Evolutionary conservation across 768 basidiomycete genomes (phyloP), one percentile per base, ranked within the genome.

Genomic region (Cystobasidiopsis lactophilus): DNA sequence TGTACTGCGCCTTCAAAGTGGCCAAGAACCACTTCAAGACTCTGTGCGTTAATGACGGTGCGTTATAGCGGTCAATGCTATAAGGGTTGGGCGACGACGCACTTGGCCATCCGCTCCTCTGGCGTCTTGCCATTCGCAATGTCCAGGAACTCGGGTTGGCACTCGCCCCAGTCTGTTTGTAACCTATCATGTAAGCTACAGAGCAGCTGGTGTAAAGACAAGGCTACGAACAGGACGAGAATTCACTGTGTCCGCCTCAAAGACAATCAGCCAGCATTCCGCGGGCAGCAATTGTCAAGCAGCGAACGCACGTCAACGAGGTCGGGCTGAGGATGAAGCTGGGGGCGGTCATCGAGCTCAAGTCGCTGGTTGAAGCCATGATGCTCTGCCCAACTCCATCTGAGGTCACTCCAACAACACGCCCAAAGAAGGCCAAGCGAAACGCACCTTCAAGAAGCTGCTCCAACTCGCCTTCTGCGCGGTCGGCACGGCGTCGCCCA

Each of bases 91-190:
- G n/a, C n/a, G n/a, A n/a, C n/a, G n/a, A n/a, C n/a, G n/a, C n/a
- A n/a, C n/a, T n/a, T n/a, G n/a, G n/a, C n/a, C 2, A 78, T 73
- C 47, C 88, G 73, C 2, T 78, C 77, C 65, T 88, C 79, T 29
- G 77, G 75, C 13, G 75, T 76, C 63, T 71, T 72, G 3, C 78
- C 85, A 59, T 79, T 77, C 19, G 79, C 76, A 64, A 95, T 95
- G 21, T 76, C 77, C 3, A 86, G 77, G 63, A 98, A 95, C 51
- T 86, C 70, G 51, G 79, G 79, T 26, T 86, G 86, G 48, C 83
- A 82, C 66, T 96, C 91, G 63, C 86, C 85, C 91, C 91, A 96
- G 68, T 96, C n/a, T n/a, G n/a, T n/a, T n/a, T n/a, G n/a, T n/a
- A n/a, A n/a, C n/a, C n/a, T n/a, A n/a, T n/a, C n/a, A n/a, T n/a